Conservation (phyloP, 805 yeast species). For the Kodamaea kakaduensis region DNA sequence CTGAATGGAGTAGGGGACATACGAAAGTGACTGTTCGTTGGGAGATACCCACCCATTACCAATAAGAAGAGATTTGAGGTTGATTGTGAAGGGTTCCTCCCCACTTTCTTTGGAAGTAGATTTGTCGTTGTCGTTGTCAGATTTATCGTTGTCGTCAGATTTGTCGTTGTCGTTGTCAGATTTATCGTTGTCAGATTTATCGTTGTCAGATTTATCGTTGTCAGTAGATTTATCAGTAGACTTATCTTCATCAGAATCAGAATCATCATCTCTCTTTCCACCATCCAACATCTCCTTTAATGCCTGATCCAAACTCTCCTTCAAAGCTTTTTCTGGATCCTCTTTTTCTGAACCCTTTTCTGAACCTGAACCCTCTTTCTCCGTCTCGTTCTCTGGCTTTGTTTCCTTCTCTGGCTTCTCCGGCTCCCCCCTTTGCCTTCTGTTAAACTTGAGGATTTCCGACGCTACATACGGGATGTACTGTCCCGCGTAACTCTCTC, state of each 20-base stretch:
- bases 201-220: background rate
- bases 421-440: no score
- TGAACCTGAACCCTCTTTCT: background rate
- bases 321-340: no score
- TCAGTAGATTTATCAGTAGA: background rate
- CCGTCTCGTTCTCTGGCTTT: no score
- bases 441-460: conserved; percentile 50
- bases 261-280: background rate
- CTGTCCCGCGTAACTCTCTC: conserved; percentile 97
- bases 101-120: no score
- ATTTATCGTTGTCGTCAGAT: conserved; percentile 3
- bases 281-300: no score
- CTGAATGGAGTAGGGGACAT: conserved; percentile 64
- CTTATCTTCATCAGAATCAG: no score
- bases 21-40: conserved; percentile 74
- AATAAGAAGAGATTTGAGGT: conserved; percentile 65
- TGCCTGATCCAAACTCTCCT: no score
- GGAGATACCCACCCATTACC: conserved; percentile 98
- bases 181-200: no score
- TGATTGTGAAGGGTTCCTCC: conserved; percentile 18
- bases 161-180: background rate
- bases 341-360: no score
- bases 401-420: no score
- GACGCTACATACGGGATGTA: conserved; percentile 86
- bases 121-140: no score